Evolutionary conservation across 805 yeast species (phyloP).

Genomic region (Saccharomycopsis sp.): DNA sequence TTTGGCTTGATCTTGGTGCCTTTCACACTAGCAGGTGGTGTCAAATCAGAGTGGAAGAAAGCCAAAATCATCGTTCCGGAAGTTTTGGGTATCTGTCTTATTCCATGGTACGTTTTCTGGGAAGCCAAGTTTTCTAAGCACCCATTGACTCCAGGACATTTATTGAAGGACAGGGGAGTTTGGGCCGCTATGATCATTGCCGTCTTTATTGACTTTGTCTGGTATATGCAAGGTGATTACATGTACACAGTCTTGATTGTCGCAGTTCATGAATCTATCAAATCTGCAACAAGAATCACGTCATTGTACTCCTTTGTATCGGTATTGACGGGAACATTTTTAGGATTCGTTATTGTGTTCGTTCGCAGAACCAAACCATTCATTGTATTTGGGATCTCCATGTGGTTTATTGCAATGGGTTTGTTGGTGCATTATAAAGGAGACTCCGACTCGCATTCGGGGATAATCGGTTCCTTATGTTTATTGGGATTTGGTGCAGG

Average conservation of each 20-base stretch:
- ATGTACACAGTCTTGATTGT: conserved; percentile 61
- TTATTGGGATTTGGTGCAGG: conserved; percentile 70
- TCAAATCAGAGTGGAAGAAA: conserved; percentile 44
- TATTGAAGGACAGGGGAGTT: conserved; percentile 62
- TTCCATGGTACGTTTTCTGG: conserved; percentile 57
- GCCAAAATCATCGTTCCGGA: conserved; percentile 63
- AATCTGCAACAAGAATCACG: conserved; percentile 62
- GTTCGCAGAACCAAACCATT: conserved; percentile 51
- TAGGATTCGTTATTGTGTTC: conserved; percentile 47
- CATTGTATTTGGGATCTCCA: conserved; percentile 48
- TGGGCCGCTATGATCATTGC: conserved; percentile 64
- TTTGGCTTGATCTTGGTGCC: conserved; percentile 67
- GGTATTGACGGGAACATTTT: conserved; percentile 49
- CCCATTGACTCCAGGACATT: conserved; percentile 57
- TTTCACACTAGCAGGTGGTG: conserved; percentile 70
- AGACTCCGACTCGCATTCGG: conserved; percentile 41
- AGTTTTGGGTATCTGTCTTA: conserved; percentile 54
- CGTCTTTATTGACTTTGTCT: conserved; percentile 51
- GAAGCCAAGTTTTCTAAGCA: conserved; percentile 47
- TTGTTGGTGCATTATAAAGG: conserved; percentile 50
- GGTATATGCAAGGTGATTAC: conserved; percentile 65
- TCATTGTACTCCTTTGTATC: conserved; percentile 60
- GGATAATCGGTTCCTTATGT: conserved; percentile 60
- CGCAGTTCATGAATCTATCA: conserved; percentile 49
- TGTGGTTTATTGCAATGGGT: conserved; percentile 61